Conservation (phyloP, 306 rosid genomes). For the Cercis canadensis region DNA sequence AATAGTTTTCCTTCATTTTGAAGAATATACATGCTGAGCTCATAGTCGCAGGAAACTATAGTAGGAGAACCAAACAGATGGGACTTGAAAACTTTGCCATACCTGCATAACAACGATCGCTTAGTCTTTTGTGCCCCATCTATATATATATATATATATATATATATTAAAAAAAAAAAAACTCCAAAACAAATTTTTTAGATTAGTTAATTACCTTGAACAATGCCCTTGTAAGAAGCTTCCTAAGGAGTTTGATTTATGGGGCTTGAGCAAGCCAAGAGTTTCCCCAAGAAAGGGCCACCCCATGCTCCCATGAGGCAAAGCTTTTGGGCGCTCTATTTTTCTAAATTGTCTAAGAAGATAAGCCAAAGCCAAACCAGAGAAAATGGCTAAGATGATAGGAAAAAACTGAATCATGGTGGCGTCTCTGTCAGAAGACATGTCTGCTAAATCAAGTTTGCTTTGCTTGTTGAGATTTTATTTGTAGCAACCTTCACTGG, state of each 20-base stretch:
- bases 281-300: slow-evolving; percentile 59
- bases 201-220: slow-evolving; percentile 35
- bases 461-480: background rate
- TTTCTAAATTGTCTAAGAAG: slow-evolving; percentile 33
- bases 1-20: slow-evolving; percentile 65
- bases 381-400: slow-evolving; percentile 26
- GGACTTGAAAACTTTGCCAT: slow-evolving; percentile 62
- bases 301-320: slow-evolving; percentile 62
- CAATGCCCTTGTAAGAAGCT: slow-evolving; percentile 47
- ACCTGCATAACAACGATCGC: slow-evolving; percentile 34
- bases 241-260: slow-evolving; percentile 49
- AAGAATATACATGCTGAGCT: slow-evolving; percentile 54
- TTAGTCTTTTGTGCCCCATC: no score
- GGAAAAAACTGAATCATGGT: slow-evolving; percentile 29
- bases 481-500: background rate
- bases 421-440: background rate
- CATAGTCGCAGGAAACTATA: slow-evolving; percentile 60
- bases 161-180: no score
- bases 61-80: slow-evolving; percentile 54
- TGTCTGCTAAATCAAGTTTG: background rate
- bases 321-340: slow-evolving; percentile 10
- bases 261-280: slow-evolving; percentile 55
- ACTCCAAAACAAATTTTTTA: no score
- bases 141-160: no score
- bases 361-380: slow-evolving; percentile 31